Conservation (phyloP, 2,329 filamentous ascomycete genomes). For the Calonectria leucothoes region DNA sequence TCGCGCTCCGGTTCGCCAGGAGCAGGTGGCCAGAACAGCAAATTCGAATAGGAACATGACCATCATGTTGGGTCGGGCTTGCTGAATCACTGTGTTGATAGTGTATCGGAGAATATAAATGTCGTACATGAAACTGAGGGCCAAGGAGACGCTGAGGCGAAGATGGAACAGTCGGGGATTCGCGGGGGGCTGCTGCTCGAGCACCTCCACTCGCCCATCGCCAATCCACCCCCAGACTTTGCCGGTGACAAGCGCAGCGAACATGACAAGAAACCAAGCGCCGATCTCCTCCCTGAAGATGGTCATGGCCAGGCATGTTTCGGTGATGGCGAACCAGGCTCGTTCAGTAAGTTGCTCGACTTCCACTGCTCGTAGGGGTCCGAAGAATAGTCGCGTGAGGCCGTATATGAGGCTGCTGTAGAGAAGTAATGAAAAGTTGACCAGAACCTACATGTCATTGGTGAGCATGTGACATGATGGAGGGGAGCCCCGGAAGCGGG, state of each 20-base stretch:
- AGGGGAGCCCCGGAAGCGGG: background rate
- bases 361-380: slow-evolving; percentile 90
- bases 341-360: slow-evolving; percentile 97
- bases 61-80: slow-evolving; percentile 98
- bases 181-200: slow-evolving; percentile 93
- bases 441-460: slow-evolving; percentile 74
- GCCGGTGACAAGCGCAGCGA: slow-evolving; percentile 88
- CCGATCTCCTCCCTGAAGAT: slow-evolving; percentile 97
- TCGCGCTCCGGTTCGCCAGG: slow-evolving; percentile 80
- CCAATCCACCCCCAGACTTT: slow-evolving; percentile 99
- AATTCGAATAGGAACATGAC: slow-evolving; percentile 99
- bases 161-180: slow-evolving; percentile 91
- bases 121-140: slow-evolving; percentile 84
- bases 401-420: slow-evolving; percentile 86
- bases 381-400: slow-evolving; percentile 91
- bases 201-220: slow-evolving; percentile 90
- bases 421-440: slow-evolving; percentile 87
- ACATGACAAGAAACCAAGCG: slow-evolving; percentile 96
- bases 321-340: slow-evolving; percentile 97
- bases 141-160: slow-evolving; percentile 81
- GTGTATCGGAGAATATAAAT: slow-evolving; percentile 84
- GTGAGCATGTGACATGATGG: slow-evolving; percentile 17
- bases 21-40: slow-evolving; percentile 84
- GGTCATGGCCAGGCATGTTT: slow-evolving; percentile 97
- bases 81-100: slow-evolving; percentile 83